These are phyloP conservation scores for Aurifilum marmelostoma DNA, from an alignment of 2,329 filamentous ascomycete genomes.

Conservation along the genomic window DNA sequence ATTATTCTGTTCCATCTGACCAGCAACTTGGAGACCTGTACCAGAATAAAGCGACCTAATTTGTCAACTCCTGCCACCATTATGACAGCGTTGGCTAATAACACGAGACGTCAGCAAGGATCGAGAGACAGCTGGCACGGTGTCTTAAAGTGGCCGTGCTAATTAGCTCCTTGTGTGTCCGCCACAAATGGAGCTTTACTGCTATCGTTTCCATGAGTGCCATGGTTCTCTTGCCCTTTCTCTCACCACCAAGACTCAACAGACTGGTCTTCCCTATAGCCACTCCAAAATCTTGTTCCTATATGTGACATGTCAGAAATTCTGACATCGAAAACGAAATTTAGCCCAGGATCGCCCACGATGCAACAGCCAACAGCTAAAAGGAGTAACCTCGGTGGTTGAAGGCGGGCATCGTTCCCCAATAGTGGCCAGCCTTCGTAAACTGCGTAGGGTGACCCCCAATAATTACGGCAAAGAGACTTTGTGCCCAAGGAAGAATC, in stretches of 20 bases:
- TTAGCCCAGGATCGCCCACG: too few relatives aligned
- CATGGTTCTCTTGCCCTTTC: neutral
- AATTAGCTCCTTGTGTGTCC: neutral
- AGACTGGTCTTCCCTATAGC: neutral
- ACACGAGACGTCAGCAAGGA: neutral
- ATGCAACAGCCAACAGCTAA: neutral
- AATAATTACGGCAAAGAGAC: conserved; percentile 59
- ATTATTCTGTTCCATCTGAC: neutral
- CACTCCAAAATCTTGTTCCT: neutral
- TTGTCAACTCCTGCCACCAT: neutral
- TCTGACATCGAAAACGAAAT: neutral
- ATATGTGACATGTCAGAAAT: neutral
- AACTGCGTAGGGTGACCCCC: conserved; percentile 38
- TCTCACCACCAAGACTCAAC: neutral
- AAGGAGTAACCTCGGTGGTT: neutral
- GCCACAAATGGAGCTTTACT: neutral
- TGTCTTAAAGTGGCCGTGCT: neutral
- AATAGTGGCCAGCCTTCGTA: neutral
- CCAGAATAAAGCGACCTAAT: neutral
- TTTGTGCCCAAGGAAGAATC: conserved; percentile 63
- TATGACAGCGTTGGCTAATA: neutral
- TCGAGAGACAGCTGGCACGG: neutral
- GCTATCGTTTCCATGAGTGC: too few relatives aligned
- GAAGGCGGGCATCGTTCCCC: neutral
- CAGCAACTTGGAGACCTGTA: neutral